These are phyloP conservation scores for Fusarium siculi DNA, from an alignment of 2,329 filamentous ascomycete genomes.

Conservation along the genomic window DNA sequence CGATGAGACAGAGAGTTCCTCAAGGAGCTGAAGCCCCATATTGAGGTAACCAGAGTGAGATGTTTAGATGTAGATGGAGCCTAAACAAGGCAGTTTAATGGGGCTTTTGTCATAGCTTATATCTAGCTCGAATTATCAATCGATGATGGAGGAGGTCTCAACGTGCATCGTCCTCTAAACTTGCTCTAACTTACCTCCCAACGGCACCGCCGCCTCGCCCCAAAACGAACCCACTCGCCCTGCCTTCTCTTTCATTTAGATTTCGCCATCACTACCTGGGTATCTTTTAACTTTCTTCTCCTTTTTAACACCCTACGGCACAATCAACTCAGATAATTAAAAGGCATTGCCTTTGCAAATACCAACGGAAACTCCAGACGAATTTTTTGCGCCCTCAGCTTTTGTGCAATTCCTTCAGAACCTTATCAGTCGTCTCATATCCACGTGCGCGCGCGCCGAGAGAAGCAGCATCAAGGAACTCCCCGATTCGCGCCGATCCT, in stretches of 20 bases:
- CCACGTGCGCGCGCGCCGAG: constrained; percentile 8
- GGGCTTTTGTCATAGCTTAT: constrained; percentile 24
- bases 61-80: constrained; percentile 7
- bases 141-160: constrained; percentile 16
- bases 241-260: constrained; percentile 17
- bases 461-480: constrained; percentile 20
- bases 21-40: constrained; percentile 32
- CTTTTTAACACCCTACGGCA: constrained; percentile 1
- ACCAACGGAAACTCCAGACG: neutral
- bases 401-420: neutral
- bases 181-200: constrained; percentile 20
- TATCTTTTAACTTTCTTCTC: constrained; percentile 3
- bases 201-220: constrained; percentile 29
- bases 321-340: constrained; percentile 13
- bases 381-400: neutral
- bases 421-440: constrained; percentile 15
- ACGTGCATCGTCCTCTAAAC: constrained; percentile 26
- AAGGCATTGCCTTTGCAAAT: constrained; percentile 1
- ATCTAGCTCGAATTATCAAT: constrained; percentile 37
- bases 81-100: constrained; percentile 25
- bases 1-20: constrained; percentile 12
- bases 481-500: constrained; percentile 26
- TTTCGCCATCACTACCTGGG: constrained; percentile 19
- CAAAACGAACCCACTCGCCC: constrained; percentile 33
- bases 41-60: constrained; percentile 17